Evolutionary conservation across 768 basidiomycete species (phyloP).

Genomic region (Naganishia antarctica): DNA sequence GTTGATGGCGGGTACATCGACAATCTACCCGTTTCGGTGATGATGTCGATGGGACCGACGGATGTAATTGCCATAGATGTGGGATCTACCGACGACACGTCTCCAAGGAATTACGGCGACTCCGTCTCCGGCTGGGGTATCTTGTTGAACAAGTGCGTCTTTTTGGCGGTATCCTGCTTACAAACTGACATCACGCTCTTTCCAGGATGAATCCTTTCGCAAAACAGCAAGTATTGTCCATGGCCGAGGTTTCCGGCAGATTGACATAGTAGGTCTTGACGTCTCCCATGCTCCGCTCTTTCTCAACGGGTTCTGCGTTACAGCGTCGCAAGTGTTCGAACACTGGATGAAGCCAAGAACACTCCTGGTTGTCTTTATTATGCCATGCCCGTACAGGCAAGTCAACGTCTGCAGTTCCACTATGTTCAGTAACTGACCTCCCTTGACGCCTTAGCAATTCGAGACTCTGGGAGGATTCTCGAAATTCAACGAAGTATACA

Average conservation of each 20-base stretch:
- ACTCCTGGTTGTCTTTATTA: slow-evolving; percentile 84
- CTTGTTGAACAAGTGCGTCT: slow-evolving; percentile 69
- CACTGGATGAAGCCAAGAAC: slow-evolving; percentile 89
- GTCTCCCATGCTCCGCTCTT: not conserved
- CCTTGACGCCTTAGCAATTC: slow-evolving; percentile 55
- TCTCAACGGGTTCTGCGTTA: no score
- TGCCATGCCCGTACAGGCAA: slow-evolving; percentile 86
- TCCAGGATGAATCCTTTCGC: slow-evolving; percentile 48
- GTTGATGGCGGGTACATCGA: slow-evolving; percentile 51
- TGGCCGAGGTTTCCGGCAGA: slow-evolving; percentile 55
- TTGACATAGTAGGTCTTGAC: slow-evolving; percentile 75
- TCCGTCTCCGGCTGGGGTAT: slow-evolving; percentile 95
- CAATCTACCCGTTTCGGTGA: slow-evolving; percentile 67
- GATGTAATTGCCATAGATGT: slow-evolving; percentile 91
- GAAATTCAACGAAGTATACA: slow-evolving; percentile 81
- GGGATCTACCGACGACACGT: slow-evolving; percentile 89
- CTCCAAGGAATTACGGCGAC: slow-evolving; percentile 89
- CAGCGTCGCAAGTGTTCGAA: slow-evolving; percentile 92
- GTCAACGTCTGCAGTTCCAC: slow-evolving; percentile 4
- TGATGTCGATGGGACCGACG: slow-evolving; percentile 85
- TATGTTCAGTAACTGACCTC: not conserved
- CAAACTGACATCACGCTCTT: not conserved
- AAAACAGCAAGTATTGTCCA: slow-evolving; percentile 42
- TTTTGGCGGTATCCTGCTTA: not conserved
- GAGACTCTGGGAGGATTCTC: slow-evolving; percentile 78